Evolutionary conservation across 192 early-diverging fungal species (phyloP).

Genomic region (Pecoramyces ruminantium): DNA sequence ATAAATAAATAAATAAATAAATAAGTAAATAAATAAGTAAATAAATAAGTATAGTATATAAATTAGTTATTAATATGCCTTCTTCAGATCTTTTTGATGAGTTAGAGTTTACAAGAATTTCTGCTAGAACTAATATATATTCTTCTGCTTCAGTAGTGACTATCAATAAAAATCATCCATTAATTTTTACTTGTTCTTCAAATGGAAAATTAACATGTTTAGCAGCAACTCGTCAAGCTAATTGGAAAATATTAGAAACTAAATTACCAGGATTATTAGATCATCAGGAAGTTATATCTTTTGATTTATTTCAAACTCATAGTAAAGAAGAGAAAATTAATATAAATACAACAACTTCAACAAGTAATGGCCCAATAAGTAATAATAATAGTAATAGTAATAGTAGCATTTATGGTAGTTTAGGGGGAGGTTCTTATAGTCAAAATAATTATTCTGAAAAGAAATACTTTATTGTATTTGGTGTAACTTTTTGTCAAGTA

Average conservation of each 20-base stretch:
- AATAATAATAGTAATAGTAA: not conserved
- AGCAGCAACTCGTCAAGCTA: not conserved
- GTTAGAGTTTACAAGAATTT: not conserved
- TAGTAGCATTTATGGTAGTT: not conserved
- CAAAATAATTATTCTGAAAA: not conserved
- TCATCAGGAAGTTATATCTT: not conserved
- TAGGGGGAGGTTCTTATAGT: not conserved
- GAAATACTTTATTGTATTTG: not conserved
- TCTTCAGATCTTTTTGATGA: not conserved
- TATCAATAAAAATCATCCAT: not conserved
- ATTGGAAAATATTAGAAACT: not conserved
- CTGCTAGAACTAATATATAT: not conserved
- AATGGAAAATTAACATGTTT: not conserved
- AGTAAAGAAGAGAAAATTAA: not conserved
- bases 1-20: too few relatives aligned
- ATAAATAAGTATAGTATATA: too few relatives aligned
- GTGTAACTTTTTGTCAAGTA: not conserved
- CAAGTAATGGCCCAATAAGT: not conserved
- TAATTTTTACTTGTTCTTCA: not conserved
- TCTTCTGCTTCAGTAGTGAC: not conserved
- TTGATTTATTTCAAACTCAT: not conserved
- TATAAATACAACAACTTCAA: not conserved
- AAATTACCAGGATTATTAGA: not conserved
- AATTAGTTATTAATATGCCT: not conserved
- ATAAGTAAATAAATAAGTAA: too few relatives aligned